Base-by-base conservation (phyloP, 441 rosid genomes). In the Gossypium schwendimanii region DNA sequence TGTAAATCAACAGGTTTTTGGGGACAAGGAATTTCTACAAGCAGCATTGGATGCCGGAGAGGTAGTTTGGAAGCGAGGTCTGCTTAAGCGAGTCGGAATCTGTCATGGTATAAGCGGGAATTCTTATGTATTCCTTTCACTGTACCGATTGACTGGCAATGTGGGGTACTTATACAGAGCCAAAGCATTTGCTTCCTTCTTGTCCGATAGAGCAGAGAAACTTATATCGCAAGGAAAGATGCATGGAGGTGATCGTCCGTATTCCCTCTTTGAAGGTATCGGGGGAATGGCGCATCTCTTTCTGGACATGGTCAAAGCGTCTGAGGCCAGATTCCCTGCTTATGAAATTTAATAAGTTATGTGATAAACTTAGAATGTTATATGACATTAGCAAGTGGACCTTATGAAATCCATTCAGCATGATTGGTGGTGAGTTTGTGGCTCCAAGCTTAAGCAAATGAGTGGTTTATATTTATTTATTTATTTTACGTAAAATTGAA, bases 101-200 rank as follows among this genome's bases (percentile, higher is more conserved):
- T 90, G 91, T 63, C 95, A 90, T 62, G 95, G 95, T 63, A 85
- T 90, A 73, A 85, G 91, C 17, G 88, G 89, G 54, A 89, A 88
- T 67, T 26, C 92, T 3, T 88, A 84, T 3, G 87, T 84, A 17
- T 90, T 88, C 75, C 87, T 86, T 63, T 76, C 91, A 18, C 85
- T 88, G n/a, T 83, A 81, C 72, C 83, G 82, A 9, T 59, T 83
- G 53, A 88, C 95, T 0, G 87, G 88, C 3, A 76, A 83, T 0
- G 69, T 8, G 2, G 78, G 82, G 76, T 82, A 82, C 79, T 80
- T 88, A 18, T 76, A 83, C 57, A 79, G 80, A 63, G 91, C 86
- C 58, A 84, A 85, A 79, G 89, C 91, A 24, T 87, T 90, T 82
- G 80, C 92, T 17, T 84, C 86, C 83, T 90, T 90, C 79, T 83